Conservation (phyloP, 768 basidiomycete genomes). For the Phanerochaete sordida region DNA sequence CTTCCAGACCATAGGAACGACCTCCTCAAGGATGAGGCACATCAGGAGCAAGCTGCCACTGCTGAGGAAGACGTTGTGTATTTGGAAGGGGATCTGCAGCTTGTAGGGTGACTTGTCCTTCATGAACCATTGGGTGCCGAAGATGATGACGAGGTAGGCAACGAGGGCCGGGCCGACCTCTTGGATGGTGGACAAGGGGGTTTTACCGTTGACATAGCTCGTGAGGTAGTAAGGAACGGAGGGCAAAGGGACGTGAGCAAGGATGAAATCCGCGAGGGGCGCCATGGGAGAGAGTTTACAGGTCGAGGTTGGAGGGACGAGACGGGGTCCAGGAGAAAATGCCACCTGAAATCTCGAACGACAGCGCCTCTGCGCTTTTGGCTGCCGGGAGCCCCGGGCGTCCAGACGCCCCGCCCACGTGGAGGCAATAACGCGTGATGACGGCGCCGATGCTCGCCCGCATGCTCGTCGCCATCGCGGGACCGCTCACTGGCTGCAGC, state of each 20-base stretch:
- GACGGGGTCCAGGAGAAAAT: constrained; percentile 10
- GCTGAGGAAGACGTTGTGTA: constrained; percentile 88
- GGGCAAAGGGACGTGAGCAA: constrained; percentile 49
- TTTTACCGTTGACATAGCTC: constrained; percentile 67
- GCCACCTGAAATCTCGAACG: constrained; percentile 17
- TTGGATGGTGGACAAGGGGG: constrained; percentile 75
- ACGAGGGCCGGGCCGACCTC: constrained; percentile 67
- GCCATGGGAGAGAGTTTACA: constrained; percentile 45
- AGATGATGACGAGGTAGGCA: constrained; percentile 86
- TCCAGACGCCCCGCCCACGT: constrained; percentile 3
- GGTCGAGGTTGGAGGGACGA: constrained; percentile 14
- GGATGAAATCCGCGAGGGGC: constrained; percentile 70
- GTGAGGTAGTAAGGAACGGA: constrained; percentile 55
- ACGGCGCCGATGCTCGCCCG: not conserved
- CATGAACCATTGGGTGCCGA: constrained; percentile 83
- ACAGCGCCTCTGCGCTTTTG: constrained; percentile 23
- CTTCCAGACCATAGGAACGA: constrained; percentile 72
- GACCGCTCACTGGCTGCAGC: constrained; percentile 1
- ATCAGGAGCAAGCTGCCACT: constrained; percentile 82
- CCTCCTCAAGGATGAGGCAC: constrained; percentile 88
- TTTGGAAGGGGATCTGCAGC: constrained; percentile 81
- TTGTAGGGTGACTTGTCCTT: constrained; percentile 67
- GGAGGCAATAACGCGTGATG: not conserved
- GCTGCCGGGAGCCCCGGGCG: constrained; percentile 13
- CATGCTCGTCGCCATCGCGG: not conserved